These are phyloP conservation scores for Ustilago nuda DNA, from an alignment of 1,284 basidiomycete species.

Conservation along the genomic window DNA sequence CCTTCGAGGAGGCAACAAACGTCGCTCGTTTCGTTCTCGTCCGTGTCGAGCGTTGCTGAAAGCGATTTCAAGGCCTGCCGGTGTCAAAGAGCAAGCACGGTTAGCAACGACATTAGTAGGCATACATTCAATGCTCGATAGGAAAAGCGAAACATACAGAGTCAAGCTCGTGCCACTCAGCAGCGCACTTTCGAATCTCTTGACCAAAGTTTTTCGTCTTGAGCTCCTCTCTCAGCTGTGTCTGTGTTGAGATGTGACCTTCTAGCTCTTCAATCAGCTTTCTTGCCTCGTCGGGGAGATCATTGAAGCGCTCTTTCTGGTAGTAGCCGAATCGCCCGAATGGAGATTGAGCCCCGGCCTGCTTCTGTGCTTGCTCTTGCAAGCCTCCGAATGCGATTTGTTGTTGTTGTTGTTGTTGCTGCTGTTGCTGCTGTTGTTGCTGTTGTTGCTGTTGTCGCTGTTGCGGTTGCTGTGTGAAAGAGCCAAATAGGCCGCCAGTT, in stretches of 20 bases:
- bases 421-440: slow-evolving; percentile 14
- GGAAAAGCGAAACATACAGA: slow-evolving; percentile 19
- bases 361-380: slow-evolving; percentile 32
- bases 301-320: slow-evolving; percentile 67
- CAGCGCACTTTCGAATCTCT: slow-evolving; percentile 55
- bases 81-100: background rate
- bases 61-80: slow-evolving; percentile 49
- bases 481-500: slow-evolving; percentile 21
- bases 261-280: slow-evolving; percentile 66
- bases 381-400: slow-evolving; percentile 12
- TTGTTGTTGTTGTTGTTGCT: slow-evolving; percentile 29
- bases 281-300: slow-evolving; percentile 61
- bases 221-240: slow-evolving; percentile 55
- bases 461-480: slow-evolving; percentile 19
- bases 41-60: slow-evolving; percentile 55
- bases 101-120: background rate
- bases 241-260: slow-evolving; percentile 46
- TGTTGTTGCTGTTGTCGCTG: slow-evolving; percentile 21
- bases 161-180: slow-evolving; percentile 59
- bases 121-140: background rate
- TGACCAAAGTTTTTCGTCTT: slow-evolving; percentile 52
- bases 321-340: slow-evolving; percentile 59
- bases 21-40: slow-evolving; percentile 40
- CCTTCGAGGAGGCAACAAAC: slow-evolving; percentile 50
- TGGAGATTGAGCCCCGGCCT: slow-evolving; percentile 31